Percentiles rank a stretch among this genome's conserved stretches.
Evolutionary conservation across 73 alveolate species (phyloP).

Genomic region (Blepharisma japonicum): DNA sequence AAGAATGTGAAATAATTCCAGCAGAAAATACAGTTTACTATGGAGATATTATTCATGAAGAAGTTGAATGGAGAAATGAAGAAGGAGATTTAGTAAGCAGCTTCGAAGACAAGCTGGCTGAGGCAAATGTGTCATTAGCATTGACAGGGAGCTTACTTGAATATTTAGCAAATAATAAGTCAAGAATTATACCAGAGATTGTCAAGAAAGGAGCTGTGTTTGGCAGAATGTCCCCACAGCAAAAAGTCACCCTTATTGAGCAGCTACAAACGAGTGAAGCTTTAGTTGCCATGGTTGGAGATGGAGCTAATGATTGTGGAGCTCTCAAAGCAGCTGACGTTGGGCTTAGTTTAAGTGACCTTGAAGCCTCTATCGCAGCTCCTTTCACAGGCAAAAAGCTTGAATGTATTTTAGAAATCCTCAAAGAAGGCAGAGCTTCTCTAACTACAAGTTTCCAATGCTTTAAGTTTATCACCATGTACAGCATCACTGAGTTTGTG

Average conservation of each 20-base stretch:
- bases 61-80: conserved; percentile 52
- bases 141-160: conserved; percentile 35
- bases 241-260: conserved; percentile 85
- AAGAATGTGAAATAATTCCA: conserved; percentile 66
- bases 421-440: conserved; percentile 96
- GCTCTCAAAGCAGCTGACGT: conserved; percentile 96
- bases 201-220: conserved; percentile 72
- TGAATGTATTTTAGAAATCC: conserved; percentile 65
- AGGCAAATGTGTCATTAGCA: neutral
- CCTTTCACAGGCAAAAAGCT: conserved; percentile 92
- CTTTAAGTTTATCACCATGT: conserved; percentile 94
- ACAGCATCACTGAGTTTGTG: conserved; percentile 86
- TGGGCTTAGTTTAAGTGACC: conserved; percentile 90
- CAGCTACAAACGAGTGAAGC: conserved; percentile 61
- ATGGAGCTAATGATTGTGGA: conserved; percentile 99
- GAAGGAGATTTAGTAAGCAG: neutral
- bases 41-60: conserved; percentile 45
- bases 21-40: conserved; percentile 48
- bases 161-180: neutral
- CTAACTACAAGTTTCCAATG: conserved; percentile 89
- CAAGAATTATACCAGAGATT: neutral
- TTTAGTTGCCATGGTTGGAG: conserved; percentile 97
- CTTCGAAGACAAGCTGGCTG: neutral
- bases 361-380: conserved; percentile 99
- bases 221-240: conserved; percentile 98